Evolutionary conservation across 2,329 filamentous ascomycete species (phyloP).

Genomic region (Aspergillus glaucus): DNA sequence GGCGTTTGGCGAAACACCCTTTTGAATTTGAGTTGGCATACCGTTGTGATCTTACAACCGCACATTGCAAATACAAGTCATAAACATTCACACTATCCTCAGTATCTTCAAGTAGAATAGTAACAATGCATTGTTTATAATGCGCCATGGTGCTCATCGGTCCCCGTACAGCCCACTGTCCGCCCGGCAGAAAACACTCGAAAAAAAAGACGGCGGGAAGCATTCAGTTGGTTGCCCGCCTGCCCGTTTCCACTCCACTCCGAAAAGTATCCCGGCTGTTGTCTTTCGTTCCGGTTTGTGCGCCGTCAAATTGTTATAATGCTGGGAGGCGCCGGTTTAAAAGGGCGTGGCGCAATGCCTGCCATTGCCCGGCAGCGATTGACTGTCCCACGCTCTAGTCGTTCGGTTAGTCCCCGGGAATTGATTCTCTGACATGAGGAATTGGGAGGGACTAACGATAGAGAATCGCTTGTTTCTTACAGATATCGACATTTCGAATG

Average conservation of each 20-base stretch:
- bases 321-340: conserved; percentile 51
- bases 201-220: conserved; percentile 1
- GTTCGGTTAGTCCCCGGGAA: conserved; percentile 27
- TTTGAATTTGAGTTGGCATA: conserved; percentile 2
- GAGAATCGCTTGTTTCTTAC: conserved; percentile 10
- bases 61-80: neutral
- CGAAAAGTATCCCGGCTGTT: conserved; percentile 2
- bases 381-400: conserved; percentile 22
- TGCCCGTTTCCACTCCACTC: too few relatives aligned
- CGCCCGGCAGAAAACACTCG: conserved; percentile 32
- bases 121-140: neutral
- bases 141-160: too few relatives aligned
- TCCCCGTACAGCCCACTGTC: conserved; percentile 1
- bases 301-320: conserved; percentile 31
- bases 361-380: conserved; percentile 27
- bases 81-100: neutral
- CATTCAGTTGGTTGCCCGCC: too few relatives aligned
- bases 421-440: conserved; percentile 1
- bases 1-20: conserved; percentile 25
- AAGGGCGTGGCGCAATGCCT: conserved; percentile 42
- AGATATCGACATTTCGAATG: conserved; percentile 32
- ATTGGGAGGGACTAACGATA: conserved; percentile 5
- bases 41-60: neutral
- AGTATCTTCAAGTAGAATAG: neutral
- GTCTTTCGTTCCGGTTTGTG: conserved; percentile 5